A percentile compares a stretch with the other conserved stretches of the same genome.
Conservation (phyloP, 345 rosid species). For the Gossypium arboreum region DNA sequence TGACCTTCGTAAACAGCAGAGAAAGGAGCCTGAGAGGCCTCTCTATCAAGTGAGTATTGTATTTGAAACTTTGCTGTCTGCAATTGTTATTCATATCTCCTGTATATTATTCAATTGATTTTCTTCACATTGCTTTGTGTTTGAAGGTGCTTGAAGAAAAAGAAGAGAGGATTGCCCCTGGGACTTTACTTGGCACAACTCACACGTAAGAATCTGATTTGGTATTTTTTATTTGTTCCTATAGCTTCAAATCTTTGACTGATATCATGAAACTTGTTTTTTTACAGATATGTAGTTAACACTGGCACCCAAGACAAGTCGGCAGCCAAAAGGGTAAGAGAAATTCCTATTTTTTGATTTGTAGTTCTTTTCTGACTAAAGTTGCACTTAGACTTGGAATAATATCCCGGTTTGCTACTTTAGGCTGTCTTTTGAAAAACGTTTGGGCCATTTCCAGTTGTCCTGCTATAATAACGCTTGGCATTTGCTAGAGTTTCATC, state of each 20-base stretch:
- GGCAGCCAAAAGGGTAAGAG: slow-evolving; percentile 84
- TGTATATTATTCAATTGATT: background rate
- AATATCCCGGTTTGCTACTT: background rate
- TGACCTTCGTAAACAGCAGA: slow-evolving; percentile 97
- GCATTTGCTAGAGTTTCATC: background rate
- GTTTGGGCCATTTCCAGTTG: background rate
- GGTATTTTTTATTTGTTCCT: background rate
- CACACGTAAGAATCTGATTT: slow-evolving; percentile 53
- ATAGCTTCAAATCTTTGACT: background rate
- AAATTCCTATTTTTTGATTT: background rate
- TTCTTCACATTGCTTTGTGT: background rate
- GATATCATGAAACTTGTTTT: background rate
- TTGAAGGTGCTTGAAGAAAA: slow-evolving; percentile 83
- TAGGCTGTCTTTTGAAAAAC: background rate
- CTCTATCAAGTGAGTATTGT: slow-evolving; percentile 68
- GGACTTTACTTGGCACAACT: slow-evolving; percentile 85
- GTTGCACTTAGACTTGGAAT: background rate
- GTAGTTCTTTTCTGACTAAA: background rate
- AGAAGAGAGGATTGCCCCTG: slow-evolving; percentile 76
- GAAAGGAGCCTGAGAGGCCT: slow-evolving; percentile 95
- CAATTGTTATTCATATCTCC: background rate
- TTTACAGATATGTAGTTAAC: slow-evolving; percentile 58
- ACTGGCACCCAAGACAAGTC: slow-evolving; percentile 79
- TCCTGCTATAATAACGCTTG: background rate
- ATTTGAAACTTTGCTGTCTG: slow-evolving; percentile 3